Base-by-base conservation (phyloP, 441 rosid species). In the Jatropha podagrica region DNA sequence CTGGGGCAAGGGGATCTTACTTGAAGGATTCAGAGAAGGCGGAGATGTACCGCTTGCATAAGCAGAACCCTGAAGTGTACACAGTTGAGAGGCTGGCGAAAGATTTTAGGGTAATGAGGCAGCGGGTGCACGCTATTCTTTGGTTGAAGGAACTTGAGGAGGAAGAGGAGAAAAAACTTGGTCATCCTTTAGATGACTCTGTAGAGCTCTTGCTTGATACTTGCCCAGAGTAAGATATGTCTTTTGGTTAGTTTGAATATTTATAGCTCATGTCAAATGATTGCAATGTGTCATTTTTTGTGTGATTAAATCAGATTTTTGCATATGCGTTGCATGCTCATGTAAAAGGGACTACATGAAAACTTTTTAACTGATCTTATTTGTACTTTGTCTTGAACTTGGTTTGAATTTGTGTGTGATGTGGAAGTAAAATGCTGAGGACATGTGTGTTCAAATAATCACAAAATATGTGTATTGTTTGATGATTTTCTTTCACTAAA, bases 91-190 rank as follows among this genome's bases (percentile, higher is more conserved):
- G 78, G 83, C 90, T 93, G 79, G 93, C 97, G 7, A 95, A 91
- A 79, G 97, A 92, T 80, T 93, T 83, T 69, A 88, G 95, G 87
- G 86, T 95, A 41, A 90, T 91, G 97, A 89, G 97, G 80, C 97
- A 95, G 86, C 85, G 96, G 75, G 97, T 95, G 60, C 97, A 92
- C 60, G 96, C 97, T 15, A 89, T 95, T 81, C 92, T 95, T 75
- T 92, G 96, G 94, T 84, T 93, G 65, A 93, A 95, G 78, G 90
- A 95, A 79, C 84, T 87, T 68, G 97, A 91, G 80, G 97, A 88
- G 78, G 96, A 92, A 82, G 89, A 88, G 80, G 98, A 95, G 90
- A 88, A 86, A 76, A 95, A 85, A 81, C 89, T 81, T 69, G 97
- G 93, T 60, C 95, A 79, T 68, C 95, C 94, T 5, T 84, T 91